Conservation (phyloP, 2,329 filamentous ascomycete genomes). For the Fusarium concolor region DNA sequence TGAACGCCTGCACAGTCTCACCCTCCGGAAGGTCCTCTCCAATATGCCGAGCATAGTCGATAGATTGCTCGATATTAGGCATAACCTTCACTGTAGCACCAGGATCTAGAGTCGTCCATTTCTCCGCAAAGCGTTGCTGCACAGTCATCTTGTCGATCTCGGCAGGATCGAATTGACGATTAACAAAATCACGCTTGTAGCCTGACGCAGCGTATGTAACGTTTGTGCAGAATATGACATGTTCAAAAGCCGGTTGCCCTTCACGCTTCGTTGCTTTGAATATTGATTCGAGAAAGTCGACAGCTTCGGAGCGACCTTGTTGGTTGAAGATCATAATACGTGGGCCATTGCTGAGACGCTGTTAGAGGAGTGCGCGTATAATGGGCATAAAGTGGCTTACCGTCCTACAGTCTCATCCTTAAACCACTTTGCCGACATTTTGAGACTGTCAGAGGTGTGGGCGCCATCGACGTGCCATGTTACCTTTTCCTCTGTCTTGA, state of each 20-base stretch:
- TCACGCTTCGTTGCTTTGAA: slow-evolving; percentile 51
- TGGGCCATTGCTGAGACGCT: slow-evolving; percentile 53
- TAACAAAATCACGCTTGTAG: slow-evolving; percentile 69
- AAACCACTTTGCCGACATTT: slow-evolving; percentile 86
- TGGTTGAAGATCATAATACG: slow-evolving; percentile 89
- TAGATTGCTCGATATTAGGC: slow-evolving; percentile 67
- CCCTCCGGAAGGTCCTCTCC: slow-evolving; percentile 47
- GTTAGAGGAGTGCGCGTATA: too few species aligned
- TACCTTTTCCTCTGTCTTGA: slow-evolving; percentile 65
- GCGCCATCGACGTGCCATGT: slow-evolving; percentile 93
- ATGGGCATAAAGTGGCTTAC: too few species aligned
- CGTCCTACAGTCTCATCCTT: slow-evolving; percentile 59
- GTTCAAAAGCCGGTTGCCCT: slow-evolving; percentile 65
- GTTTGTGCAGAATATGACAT: slow-evolving; percentile 87
- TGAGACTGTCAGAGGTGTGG: slow-evolving; percentile 91
- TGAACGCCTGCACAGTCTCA: slow-evolving; percentile 59
- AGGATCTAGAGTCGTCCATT: slow-evolving; percentile 62
- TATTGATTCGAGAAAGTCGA: slow-evolving; percentile 65
- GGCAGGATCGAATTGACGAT: slow-evolving; percentile 63
- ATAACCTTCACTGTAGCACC: slow-evolving; percentile 59
- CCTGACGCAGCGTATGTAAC: slow-evolving; percentile 64
- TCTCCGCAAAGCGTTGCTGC: slow-evolving; percentile 64
- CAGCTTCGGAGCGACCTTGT: slow-evolving; percentile 66
- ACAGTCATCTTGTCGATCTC: slow-evolving; percentile 64
- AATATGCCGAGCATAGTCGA: slow-evolving; percentile 59